Evolutionary conservation across 2,329 filamentous ascomycete genomes (phyloP).

Genomic region (Alternaria sp.): DNA sequence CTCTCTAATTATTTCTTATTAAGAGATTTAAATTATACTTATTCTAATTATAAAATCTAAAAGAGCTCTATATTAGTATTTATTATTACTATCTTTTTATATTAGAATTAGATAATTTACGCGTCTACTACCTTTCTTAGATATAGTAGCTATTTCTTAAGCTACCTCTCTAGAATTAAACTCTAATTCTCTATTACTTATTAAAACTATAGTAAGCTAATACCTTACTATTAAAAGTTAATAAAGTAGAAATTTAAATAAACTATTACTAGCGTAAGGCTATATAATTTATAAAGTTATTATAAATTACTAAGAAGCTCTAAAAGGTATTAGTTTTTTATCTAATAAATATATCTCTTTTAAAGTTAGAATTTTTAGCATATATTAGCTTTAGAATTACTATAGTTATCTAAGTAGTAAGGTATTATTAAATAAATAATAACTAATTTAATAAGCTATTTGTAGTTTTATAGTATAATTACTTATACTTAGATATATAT

Average conservation of each 20-base stretch:
- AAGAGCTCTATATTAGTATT: conserved; percentile 20
- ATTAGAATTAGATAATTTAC: conserved; percentile 12
- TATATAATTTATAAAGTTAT: conserved; percentile 32
- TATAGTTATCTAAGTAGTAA: conserved; percentile 54
- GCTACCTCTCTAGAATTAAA: conserved; percentile 45
- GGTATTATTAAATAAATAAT: conserved; percentile 55
- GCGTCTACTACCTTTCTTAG: conserved; percentile 37
- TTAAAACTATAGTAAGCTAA: conserved; percentile 50
- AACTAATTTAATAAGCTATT: conserved; percentile 51
- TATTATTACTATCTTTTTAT: conserved; percentile 32
- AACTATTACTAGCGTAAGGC: conserved; percentile 24
- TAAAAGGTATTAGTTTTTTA: conserved; percentile 54
- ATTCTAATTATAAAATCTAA: conserved; percentile 49
- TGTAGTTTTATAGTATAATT: conserved; percentile 52
- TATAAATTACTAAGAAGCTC: conserved; percentile 36
- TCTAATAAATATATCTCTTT: conserved; percentile 56
- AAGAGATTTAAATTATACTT: conserved; percentile 50
- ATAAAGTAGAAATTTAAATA: conserved; percentile 48
- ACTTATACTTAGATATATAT: conserved; percentile 56
- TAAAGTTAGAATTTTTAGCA: conserved; percentile 48
- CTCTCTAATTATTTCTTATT: conserved; percentile 44
- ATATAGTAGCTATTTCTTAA: conserved; percentile 42
- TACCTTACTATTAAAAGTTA: conserved; percentile 47
- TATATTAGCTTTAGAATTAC: conserved; percentile 57
- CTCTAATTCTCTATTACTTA: conserved; percentile 49